Conservation (phyloP, 2,329 filamentous ascomycete genomes). For the Alternaria alternata region DNA sequence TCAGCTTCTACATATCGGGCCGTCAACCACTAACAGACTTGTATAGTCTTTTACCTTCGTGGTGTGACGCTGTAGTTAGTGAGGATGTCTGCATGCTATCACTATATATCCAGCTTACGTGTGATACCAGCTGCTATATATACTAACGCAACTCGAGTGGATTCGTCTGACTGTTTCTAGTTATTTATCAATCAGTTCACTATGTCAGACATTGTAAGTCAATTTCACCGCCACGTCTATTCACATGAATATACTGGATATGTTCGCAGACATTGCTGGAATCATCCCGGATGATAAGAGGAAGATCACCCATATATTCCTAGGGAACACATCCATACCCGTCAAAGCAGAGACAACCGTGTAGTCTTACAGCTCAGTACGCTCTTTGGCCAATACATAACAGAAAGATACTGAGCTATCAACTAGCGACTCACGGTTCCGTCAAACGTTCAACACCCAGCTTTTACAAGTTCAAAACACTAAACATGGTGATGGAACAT, state of each 20-base stretch:
- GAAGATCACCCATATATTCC: background rate
- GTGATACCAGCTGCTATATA: background rate
- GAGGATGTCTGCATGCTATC: background rate
- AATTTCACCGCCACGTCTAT: background rate
- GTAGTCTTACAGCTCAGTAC: background rate
- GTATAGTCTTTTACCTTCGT: too few relatives aligned
- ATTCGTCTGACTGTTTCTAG: background rate
- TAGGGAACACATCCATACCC: background rate
- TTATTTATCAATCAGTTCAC: background rate
- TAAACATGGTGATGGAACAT: background rate
- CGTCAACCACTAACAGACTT: background rate
- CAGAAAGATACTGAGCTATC: background rate
- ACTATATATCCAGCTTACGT: background rate
- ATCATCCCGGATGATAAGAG: background rate
- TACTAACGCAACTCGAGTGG: background rate
- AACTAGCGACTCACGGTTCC: background rate
- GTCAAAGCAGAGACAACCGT: background rate
- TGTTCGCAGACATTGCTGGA: conserved; percentile 3
- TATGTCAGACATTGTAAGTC: background rate
- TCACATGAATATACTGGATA: background rate
- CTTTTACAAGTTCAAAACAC: background rate
- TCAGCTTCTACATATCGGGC: background rate
- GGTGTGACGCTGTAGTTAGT: background rate
- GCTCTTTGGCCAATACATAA: background rate
- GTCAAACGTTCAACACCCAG: background rate